These are phyloP conservation scores for Aphanomyces euteiches DNA, from an alignment of 352 stramenopile genomes.

Conservation along the genomic window DNA sequence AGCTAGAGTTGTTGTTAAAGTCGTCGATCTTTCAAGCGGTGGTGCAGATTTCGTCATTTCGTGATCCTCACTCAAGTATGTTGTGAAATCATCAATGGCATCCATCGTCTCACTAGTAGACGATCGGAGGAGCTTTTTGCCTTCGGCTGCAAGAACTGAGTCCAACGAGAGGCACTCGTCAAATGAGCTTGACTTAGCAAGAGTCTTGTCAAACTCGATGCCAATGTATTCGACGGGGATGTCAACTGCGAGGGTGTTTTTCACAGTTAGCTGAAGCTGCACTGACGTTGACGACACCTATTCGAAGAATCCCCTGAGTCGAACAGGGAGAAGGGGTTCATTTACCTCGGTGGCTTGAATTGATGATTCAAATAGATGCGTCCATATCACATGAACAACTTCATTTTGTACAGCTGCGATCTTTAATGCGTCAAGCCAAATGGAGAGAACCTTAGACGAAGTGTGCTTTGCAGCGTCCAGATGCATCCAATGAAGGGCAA, in stretches of 20 bases:
- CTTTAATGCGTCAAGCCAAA: conserved; percentile 55
- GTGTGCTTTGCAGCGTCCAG: conserved; percentile 3
- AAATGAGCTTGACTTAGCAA: not conserved
- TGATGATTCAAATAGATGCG: conserved; percentile 7
- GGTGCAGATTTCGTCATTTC: conserved; percentile 32
- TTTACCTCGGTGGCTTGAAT: not conserved
- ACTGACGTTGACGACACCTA: not conserved
- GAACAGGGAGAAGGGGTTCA: not conserved
- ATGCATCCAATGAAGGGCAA: conserved; percentile 9
- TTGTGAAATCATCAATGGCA: conserved; percentile 9
- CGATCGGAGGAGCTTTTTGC: not conserved
- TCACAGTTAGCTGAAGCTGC: conserved; percentile 1
- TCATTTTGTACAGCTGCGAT: conserved; percentile 52
- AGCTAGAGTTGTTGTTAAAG: too few relatives aligned
- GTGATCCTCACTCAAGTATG: not conserved
- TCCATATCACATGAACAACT: conserved; percentile 61
- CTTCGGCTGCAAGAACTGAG: not conserved
- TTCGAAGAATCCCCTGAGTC: not conserved
- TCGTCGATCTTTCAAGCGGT: too few relatives aligned
- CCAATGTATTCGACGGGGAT: not conserved
- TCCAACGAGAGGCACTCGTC: conserved; percentile 10
- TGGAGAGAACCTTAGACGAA: conserved; percentile 35
- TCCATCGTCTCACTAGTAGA: not conserved
- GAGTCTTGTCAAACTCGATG: not conserved
- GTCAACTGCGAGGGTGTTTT: not conserved